Evolutionary conservation across 2,329 filamentous ascomycete species (phyloP), one percentile per base, ranked within the genome.

Genomic region (Rhinocladiella similis): DNA sequence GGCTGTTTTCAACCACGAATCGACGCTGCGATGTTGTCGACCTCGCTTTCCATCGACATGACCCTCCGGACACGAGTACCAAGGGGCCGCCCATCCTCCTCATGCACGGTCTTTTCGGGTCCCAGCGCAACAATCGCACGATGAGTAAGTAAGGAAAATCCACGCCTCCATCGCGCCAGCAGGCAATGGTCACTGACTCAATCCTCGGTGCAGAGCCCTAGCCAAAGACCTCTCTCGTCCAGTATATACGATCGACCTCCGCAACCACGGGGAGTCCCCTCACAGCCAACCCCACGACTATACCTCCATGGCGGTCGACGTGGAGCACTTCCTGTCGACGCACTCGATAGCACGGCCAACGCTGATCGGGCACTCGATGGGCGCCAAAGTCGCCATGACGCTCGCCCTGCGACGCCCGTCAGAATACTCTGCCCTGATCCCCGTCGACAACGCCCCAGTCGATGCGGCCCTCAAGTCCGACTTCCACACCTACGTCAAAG

Each of bases 351-450:
- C 81, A 43, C 77, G 88, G 25, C 80, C 87, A 1, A 91, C 89
- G 0, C 75, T 97, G 25, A 94, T 97, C 67, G 93, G 93, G 0
- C 94, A 97, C 74, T 96, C 91, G 1, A 97, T 97, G 93, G 93
- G 94, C 61, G 93, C 93, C 46, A 97, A 97, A 77, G 86, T 88
- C 1, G 91, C 90, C 65, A 97, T 97, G 93, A 80, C 88, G 0
- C 78, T 97, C 56, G 91, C 91, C 3, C 82, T 97, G 35, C 78
- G 82, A 42, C 80, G 84, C 1, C 90, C 90, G 0, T 76, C 83
- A 5, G 75, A 85, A 2, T 80, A 96, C 56, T 78, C 81, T 14
- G 84, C 87, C 65, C 77, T 97, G 50, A 82, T 97, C 25, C 82
- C 91, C 1, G 91, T 97, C 12, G 93, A 97, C 76, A 97, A 97